Evolutionary conservation across 176 grass and related monocot species (phyloP), one percentile per base, ranked within the genome.

Genomic region (Rhipidocladum racemiflorum): DNA sequence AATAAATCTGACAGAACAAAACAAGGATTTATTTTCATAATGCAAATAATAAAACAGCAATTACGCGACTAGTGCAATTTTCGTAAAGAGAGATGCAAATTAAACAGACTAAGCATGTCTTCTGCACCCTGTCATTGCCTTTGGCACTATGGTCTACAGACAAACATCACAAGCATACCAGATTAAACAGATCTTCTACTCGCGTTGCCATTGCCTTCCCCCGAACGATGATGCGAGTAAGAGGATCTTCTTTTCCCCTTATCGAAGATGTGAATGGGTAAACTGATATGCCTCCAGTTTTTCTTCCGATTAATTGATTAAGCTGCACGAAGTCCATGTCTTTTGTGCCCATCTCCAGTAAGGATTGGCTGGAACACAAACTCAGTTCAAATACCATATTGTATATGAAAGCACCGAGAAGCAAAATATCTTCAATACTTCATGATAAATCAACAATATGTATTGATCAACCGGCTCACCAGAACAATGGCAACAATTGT

Each of bases 341-440:
- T 99, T 99, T 95, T 66, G 92, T 99, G 48, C 96, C 96, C 96
- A 99, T 99, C 87, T 99, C 96, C 60, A 99, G 89, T 82, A 99
- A 90, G 48, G 96, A 95, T 85, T 99, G 96, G 87, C 96, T 99
- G 87, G 48, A 57, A 91, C 20, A 79, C 50, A 91, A 24, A 38
- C 29, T 66, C 54, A 70, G 76, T 75, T 86, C 27, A 86, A 69
- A 72, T 75, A 68, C 30, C 57, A 62, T 14, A 55, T 48, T 35
- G 30, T 72, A 66, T 23, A 76, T 67, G 24, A 62, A 90, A 54
- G 57, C 46, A 25, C 2, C 16, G 9, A 39, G 20, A 50, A 68
- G 32, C 43, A 53, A 25, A 61, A 74, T 49, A 40, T 49, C 12
- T 60, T 46, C 40, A 72, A 48, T 10, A n/a, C 28, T 76, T 77